Evolutionary conservation across 2,329 filamentous ascomycete genomes (phyloP), one percentile per base, ranked within the genome.

Genomic region (Pseudodiploospora longispora): DNA sequence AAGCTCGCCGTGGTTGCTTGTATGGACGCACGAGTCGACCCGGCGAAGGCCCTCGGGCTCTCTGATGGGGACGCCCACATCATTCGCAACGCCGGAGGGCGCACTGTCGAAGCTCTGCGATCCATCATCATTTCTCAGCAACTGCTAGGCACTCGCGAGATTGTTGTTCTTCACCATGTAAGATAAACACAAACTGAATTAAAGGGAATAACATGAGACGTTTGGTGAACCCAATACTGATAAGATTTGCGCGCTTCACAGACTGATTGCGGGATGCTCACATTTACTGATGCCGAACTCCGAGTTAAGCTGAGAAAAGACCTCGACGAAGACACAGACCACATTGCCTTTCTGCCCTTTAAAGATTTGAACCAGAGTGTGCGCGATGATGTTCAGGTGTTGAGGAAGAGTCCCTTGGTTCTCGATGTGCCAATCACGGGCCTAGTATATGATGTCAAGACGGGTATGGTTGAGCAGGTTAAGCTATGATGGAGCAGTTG

Each of bases 361-460:
- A 52, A 68, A 0, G 72, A 85, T 43, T 53, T 87, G 43, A 76
- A 83, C 44, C 62, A 75, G 52, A 83, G 79, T 6, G 80, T 90
- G 0, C 67, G 66, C 49, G 73, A 81, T 34, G 85, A 91, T 61
- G 74, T 93, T 0, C 65, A 65, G 38, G 78, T 78, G 51, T 57
- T 93, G 51, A 78, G 74, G 61, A 68, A 61, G 40, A 76, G 70
- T 39, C 74, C 74, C 43, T 68, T 83, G 10, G 70, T 90, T 5
- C 68, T 81, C 19, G 69, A 80, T 28, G 73, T 86, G 4, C 64
- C 65, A 0, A 71, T 90, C 38, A 84, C 76, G 5, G 86, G 86
- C 1, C 91, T 85, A 77, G 65, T 90, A 2, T 90, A 89, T 64
- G 81, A 89, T 55, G 83, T 90, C 36, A 79, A 86, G 68, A 87